Evolutionary conservation across 2,329 filamentous ascomycete genomes (phyloP).

Genomic region (Teratosphaeriaceae sp.): DNA sequence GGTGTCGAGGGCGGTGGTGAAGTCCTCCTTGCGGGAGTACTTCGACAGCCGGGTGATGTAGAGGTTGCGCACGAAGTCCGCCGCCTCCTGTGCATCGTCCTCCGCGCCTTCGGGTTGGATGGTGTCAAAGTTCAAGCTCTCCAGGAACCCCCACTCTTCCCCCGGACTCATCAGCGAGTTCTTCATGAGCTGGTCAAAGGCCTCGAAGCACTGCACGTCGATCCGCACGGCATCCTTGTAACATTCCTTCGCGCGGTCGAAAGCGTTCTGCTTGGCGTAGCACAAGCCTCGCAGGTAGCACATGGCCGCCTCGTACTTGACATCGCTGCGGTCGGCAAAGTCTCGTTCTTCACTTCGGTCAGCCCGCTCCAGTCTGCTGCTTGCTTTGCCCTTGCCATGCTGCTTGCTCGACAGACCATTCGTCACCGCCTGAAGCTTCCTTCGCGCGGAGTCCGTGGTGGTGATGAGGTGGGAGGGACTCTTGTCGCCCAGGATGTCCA

Average conservation of each 20-base stretch:
- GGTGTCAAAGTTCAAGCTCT: conserved; percentile 83
- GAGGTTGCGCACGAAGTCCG: conserved; percentile 89
- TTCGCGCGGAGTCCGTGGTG: conserved; percentile 55
- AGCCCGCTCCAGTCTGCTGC: conserved; percentile 43
- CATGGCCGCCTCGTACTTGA: conserved; percentile 93
- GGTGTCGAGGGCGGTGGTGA: conserved; percentile 80
- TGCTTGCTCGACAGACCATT: conserved; percentile 41
- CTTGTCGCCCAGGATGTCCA: conserved; percentile 79
- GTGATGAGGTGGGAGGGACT: conserved; percentile 86
- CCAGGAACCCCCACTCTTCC: conserved; percentile 84
- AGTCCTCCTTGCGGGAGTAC: conserved; percentile 79
- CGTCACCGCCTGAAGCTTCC: conserved; percentile 63
- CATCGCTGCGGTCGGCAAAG: conserved; percentile 63
- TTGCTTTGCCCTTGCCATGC: conserved; percentile 33
- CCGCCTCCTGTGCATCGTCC: conserved; percentile 70
- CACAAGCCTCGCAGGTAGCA: conserved; percentile 91
- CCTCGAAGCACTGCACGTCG: conserved; percentile 96
- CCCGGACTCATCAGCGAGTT: conserved; percentile 86
- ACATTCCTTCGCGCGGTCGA: conserved; percentile 94
- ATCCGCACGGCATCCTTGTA: conserved; percentile 97
- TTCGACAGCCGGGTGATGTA: conserved; percentile 95
- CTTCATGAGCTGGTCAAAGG: conserved; percentile 95
- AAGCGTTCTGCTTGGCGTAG: conserved; percentile 94
- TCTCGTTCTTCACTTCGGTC: conserved; percentile 57
- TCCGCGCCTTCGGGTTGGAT: conserved; percentile 60